Base-by-base conservation (phyloP, 805 yeast species). In the Maudiozyma serrabonitensis region DNA sequence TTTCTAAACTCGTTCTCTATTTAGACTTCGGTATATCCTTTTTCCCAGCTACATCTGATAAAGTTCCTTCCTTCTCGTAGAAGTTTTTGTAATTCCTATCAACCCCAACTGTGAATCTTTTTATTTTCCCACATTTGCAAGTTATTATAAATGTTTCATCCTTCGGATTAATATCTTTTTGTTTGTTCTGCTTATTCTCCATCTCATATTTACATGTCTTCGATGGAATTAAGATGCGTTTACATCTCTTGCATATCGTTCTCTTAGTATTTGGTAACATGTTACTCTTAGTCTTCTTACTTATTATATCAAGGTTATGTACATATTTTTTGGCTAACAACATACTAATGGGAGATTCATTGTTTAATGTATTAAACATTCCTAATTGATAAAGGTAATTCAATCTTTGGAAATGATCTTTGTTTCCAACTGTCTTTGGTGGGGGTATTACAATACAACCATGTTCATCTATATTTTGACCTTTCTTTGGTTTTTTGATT, bases 231-330 rank as follows among this genome's bases (percentile, higher is more conserved):
- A 76, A 67, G 9, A 75, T 52, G 8, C 79, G 62, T 43, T 75
- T 66, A 63, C 96, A 88, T 37, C 67, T 68, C 56, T 86, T 87
- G 65, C 96, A 88, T 15, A 82, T 60, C 0, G 75, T 71, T 55
- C 95, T 71, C 63, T 88, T 88, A 11, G 87, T 54, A 35, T 67
- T 65, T 0, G 90, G 89, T 39, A 84, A 75, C 28, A 84, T 61
- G 52, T 82, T 76, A 19, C 82, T 61, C 16, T 85, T 90, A 1
- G 81, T 76, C 58, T 82, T 84, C 60, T 83, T 82, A 8, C 87
- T 75, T 8, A 86, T 82, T 8, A 77, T 57, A 48, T 76, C 81
- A 66, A 84, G 66, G 38, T 76, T 77, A 46, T 76, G 70, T 19
- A 76, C 66, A 58, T 80, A 80, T 48, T 72, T 69, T 46, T 87